A percentile compares a stretch with the other conserved stretches of the same genome.
These are phyloP conservation scores for Lasiodiplodia citricola DNA, from an alignment of 2,329 filamentous ascomycete species.

Conservation along the genomic window DNA sequence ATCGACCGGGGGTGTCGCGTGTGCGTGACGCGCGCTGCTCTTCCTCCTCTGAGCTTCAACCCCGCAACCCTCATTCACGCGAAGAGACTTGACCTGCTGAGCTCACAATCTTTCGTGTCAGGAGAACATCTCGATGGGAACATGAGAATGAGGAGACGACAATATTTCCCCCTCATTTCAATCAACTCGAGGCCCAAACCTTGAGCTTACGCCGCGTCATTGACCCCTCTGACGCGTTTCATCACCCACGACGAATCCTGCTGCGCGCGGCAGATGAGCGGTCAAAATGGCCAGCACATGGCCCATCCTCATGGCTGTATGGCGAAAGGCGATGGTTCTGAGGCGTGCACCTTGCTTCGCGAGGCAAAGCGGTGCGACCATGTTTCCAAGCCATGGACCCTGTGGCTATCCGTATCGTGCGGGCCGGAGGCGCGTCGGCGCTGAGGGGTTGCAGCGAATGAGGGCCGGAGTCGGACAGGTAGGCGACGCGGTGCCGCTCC, in stretches of 20 bases:
- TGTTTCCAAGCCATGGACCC: background rate
- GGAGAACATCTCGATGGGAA: background rate
- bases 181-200: background rate
- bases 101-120: background rate
- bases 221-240: background rate
- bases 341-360: background rate
- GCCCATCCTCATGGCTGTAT: too few species aligned
- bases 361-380: background rate
- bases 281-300: background rate
- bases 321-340: background rate
- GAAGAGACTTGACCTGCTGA: background rate
- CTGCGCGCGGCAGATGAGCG: background rate
- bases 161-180: background rate
- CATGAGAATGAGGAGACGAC: background rate
- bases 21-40: too few species aligned
- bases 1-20: background rate
- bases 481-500: background rate
- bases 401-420: background rate
- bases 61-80: background rate
- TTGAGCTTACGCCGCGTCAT: background rate
- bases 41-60: background rate
- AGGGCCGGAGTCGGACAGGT: background rate
- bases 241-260: background rate
- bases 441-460: background rate
- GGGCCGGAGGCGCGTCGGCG: too few species aligned